phyloP scores from a whole-genome alignment of 345 rosid species.

The Populus deltoides region DNA sequence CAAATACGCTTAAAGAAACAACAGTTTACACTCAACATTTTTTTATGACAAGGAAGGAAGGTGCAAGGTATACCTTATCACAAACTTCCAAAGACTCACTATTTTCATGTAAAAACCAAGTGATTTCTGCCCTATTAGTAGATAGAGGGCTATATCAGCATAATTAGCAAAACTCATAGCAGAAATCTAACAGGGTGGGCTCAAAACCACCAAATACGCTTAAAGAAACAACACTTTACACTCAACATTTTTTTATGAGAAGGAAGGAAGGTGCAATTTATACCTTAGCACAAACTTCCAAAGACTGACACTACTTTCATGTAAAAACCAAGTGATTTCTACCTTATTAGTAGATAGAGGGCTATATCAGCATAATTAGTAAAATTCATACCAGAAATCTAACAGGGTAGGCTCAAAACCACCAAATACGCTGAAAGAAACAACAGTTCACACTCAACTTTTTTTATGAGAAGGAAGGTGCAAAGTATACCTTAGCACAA shows the following conservation, averaged over 20 bases:
- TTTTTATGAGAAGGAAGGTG: neutral
- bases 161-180: neutral
- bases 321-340: neutral
- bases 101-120: neutral
- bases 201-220: neutral
- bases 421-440: neutral
- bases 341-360: neutral
- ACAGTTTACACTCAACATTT: neutral
- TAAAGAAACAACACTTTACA: neutral
- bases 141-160: neutral
- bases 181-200: neutral
- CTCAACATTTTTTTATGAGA: neutral
- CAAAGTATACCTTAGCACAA: conserved; percentile 15
- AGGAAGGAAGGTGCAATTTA: neutral
- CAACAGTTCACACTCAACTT: neutral
- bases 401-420: neutral
- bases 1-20: neutral
- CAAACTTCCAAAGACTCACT: conserved; percentile 18
- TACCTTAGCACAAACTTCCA: conserved; percentile 24
- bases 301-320: conserved; percentile 4
- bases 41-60: neutral
- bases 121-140: neutral
- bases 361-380: neutral
- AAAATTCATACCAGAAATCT: neutral
- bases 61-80: conserved; percentile 11